These are phyloP conservation scores for Dryadomyces quercivorus DNA, from an alignment of 2,329 filamentous ascomycete species.

Conservation along the genomic window DNA sequence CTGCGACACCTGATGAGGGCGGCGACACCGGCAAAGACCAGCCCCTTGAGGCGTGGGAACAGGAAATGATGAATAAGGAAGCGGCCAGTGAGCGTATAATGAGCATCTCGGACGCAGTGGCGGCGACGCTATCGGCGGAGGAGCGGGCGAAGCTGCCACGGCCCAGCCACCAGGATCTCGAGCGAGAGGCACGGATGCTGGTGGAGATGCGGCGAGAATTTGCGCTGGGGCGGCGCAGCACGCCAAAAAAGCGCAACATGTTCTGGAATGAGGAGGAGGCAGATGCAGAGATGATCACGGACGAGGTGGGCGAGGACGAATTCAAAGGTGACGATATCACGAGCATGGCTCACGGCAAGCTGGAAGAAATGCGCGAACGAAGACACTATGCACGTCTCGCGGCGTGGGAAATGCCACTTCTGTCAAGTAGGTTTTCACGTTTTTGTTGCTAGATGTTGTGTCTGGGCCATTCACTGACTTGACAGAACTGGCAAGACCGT, in stretches of 20 bases:
- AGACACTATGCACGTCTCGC: constrained; percentile 78
- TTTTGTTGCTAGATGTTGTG: not conserved
- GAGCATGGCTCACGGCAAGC: constrained; percentile 68
- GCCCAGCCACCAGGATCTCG: not conserved
- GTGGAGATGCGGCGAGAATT: constrained; percentile 3
- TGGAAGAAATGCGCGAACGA: constrained; percentile 79
- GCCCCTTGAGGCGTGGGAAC: constrained; percentile 12
- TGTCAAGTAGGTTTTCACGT: constrained; percentile 55
- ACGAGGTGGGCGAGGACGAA: constrained; percentile 44
- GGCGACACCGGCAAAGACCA: not conserved
- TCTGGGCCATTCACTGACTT: constrained; percentile 9
- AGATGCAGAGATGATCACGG: constrained; percentile 32
- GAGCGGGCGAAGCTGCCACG: not conserved
- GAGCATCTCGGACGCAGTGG: constrained; percentile 2
- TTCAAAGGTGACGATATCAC: constrained; percentile 78
- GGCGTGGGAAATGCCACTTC: constrained; percentile 90
- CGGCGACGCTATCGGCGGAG: constrained; percentile 1
- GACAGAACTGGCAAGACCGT: constrained; percentile 71
- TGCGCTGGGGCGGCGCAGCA: not conserved
- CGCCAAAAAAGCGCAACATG: constrained; percentile 19
- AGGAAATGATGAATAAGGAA: constrained; percentile 3
- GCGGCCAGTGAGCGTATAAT: constrained; percentile 2
- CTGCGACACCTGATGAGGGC: not conserved
- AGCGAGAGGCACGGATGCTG: constrained; percentile 1
- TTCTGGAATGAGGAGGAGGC: constrained; percentile 40